Evolutionary conservation across 306 rosid species (phyloP).

Genomic region (Dryas drummondii): DNA sequence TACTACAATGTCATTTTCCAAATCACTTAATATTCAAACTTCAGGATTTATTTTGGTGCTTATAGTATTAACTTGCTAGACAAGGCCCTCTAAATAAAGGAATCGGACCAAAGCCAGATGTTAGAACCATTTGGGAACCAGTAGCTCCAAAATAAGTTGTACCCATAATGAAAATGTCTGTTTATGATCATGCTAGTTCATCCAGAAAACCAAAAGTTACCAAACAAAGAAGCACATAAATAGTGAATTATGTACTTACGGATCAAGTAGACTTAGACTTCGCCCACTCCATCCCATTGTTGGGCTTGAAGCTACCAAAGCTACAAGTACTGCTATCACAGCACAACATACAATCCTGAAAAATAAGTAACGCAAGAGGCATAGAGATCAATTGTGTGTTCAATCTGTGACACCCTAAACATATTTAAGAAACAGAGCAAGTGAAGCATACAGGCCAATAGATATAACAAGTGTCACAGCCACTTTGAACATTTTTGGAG

Average conservation of each 20-base stretch:
- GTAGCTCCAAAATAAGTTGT: conserved; percentile 3
- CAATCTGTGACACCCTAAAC: conserved; percentile 19
- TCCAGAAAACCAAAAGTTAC: conserved; percentile 18
- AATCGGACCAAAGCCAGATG: conserved; percentile 7
- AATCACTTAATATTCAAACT: background rate
- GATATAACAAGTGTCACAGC: conserved; percentile 84
- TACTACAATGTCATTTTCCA: background rate
- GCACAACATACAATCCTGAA: conserved; percentile 79
- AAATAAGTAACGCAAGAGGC: conserved; percentile 29
- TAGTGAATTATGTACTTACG: conserved; percentile 57
- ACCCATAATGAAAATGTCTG: conserved; percentile 1
- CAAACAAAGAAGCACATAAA: conserved; percentile 20
- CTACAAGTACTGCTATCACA: conserved; percentile 74
- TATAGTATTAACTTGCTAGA: background rate
- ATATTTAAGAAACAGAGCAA: conserved; percentile 19
- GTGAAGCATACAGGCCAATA: conserved; percentile 74
- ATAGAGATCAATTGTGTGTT: conserved; percentile 28
- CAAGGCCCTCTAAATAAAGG: conserved; percentile 7
- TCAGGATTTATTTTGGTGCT: background rate
- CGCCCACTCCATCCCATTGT: conserved; percentile 99
- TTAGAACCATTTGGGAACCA: background rate
- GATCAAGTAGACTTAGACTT: conserved; percentile 94
- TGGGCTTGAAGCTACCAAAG: conserved; percentile 96
- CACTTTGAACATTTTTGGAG: conserved; percentile 91
- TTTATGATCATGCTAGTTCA: conserved; percentile 3